Base-by-base conservation (phyloP, 345 rosid species). In the Aurinia saxatilis region DNA sequence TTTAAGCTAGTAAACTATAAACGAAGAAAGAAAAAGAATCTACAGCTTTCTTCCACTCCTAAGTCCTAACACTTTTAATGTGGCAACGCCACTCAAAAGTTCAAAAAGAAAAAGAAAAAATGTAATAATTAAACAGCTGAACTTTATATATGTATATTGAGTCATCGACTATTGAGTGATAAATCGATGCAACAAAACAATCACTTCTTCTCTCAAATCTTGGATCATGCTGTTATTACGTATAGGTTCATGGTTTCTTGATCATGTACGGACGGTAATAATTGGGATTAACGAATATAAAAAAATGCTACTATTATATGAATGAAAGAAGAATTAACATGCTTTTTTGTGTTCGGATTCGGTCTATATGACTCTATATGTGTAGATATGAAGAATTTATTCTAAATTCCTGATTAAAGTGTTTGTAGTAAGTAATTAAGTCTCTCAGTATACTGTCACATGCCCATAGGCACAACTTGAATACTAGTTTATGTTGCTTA, bases 21-120 rank as follows among this genome's bases (percentile, higher is more conserved):
- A 25, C 6, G 23, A 21, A 23, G 45, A 12, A 45, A 60, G 45
- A 48, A 19, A 35, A 46, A 40, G 38, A 35, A 34, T 25, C 31
- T 34, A 46, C 31, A 12, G 21, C 55, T 54, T 29, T 65, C 38
- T 46, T 45, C 55, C 70, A 65, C 44, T 64, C 23, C 36, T 1
- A 23, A 4, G 17, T 8, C 44, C 37, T 61, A 35, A 44, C 41
- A 34, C 34, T 13, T 15, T 34, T 19, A 9, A 34, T 36, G 6
- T 34, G 4, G 14, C 45, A 47, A 47, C 11, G 55, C 35, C 54
- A 60, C 35, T 60, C 10, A 60, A 53, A 21, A 7, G 19, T 21
- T 34, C 21, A 15, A 29, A 23, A n/a, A n/a, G n/a, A n/a, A n/a
- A n/a, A n/a, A n/a, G n/a, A n/a, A n/a, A n/a, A n/a, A n/a, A n/a